phyloP scores from a whole-genome alignment of 2,329 filamentous ascomycete genomes.

The Fusarium anguioides region DNA sequence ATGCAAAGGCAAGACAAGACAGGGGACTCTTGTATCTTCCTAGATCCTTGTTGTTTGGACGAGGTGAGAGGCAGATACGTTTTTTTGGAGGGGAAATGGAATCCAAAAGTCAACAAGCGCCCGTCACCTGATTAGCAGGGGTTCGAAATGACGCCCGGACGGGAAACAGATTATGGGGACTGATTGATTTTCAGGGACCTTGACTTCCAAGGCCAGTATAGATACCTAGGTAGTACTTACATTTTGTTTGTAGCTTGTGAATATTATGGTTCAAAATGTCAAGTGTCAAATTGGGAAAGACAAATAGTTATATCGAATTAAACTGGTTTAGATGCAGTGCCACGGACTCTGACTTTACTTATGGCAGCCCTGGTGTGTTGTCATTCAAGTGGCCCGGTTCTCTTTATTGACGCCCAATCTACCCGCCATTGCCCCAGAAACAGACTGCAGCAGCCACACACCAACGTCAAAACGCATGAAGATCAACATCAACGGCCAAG shows the following conservation, averaged over 20 bases:
- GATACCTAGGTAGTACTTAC: no score
- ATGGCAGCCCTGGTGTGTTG: slow-evolving; percentile 35
- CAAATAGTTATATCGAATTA: slow-evolving; percentile 15
- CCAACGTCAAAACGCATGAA: slow-evolving; percentile 14
- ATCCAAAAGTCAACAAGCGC: slow-evolving; percentile 45
- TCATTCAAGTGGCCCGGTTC: slow-evolving; percentile 29
- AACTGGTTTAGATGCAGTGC: slow-evolving; percentile 12
- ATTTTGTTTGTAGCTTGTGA: background rate
- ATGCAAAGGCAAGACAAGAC: background rate
- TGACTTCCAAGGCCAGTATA: no score
- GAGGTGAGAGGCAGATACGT: slow-evolving; percentile 21
- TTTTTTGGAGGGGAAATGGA: slow-evolving; percentile 42
- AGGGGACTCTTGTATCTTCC: slow-evolving; percentile 22
- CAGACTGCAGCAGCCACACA: slow-evolving; percentile 33
- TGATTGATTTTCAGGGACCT: slow-evolving; percentile 17
- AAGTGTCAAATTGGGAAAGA: slow-evolving; percentile 12
- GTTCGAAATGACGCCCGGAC: slow-evolving; percentile 19
- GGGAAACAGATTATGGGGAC: slow-evolving; percentile 19
- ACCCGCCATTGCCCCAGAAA: slow-evolving; percentile 47
- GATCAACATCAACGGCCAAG: slow-evolving; percentile 11
- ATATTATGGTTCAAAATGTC: slow-evolving; percentile 1
- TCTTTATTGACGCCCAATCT: slow-evolving; percentile 47
- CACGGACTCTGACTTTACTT: slow-evolving; percentile 13
- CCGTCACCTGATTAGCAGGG: slow-evolving; percentile 45
- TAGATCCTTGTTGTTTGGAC: slow-evolving; percentile 42